Conservation (phyloP, 352 stramenopile species). For the Phytophthora pseudosyringae region DNA sequence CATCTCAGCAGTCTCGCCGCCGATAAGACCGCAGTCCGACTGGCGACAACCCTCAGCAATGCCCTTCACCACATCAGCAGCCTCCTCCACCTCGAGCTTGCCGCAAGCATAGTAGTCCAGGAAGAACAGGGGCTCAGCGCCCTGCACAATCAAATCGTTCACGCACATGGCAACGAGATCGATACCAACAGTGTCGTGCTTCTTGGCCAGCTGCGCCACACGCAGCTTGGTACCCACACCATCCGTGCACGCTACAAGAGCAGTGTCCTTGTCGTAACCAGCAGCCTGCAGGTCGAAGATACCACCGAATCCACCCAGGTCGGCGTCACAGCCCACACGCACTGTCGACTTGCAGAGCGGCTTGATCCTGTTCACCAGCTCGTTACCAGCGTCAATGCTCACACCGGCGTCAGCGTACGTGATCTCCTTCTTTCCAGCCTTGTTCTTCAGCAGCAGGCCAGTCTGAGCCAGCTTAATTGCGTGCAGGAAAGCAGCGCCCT, state of each 20-base stretch:
- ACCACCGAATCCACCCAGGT: conserved; percentile 97
- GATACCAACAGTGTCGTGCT: conserved; percentile 97
- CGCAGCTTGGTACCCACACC: conserved; percentile 99
- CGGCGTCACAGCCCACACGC: conserved; percentile 95
- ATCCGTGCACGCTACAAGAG: conserved; percentile 98
- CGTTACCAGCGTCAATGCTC: conserved; percentile 97
- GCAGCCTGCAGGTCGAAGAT: conserved; percentile 98
- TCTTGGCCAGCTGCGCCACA: conserved; percentile 85
- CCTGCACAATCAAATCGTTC: conserved; percentile 99
- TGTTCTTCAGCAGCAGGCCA: conserved; percentile 54
- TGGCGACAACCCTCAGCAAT: conserved; percentile 98
- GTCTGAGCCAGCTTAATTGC: conserved; percentile 86
- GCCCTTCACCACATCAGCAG: conserved; percentile 95
- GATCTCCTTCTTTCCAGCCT: conserved; percentile 86
- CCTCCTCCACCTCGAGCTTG: conserved; percentile 95
- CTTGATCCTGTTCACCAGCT: conserved; percentile 98
- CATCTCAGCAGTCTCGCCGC: conserved; percentile 98
- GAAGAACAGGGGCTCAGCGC: conserved; percentile 99
- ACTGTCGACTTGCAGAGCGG: conserved; percentile 97
- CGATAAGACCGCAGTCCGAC: conserved; percentile 96
- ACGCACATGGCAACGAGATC: conserved; percentile 99
- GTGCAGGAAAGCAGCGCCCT: conserved; percentile 94
- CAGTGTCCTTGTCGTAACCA: conserved; percentile 97
- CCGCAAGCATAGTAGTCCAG: conserved; percentile 99
- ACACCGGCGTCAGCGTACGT: conserved; percentile 98